These are phyloP conservation scores for Tirmania nivea DNA, from an alignment of 495 filamentous ascomycete species.

Conservation along the genomic window DNA sequence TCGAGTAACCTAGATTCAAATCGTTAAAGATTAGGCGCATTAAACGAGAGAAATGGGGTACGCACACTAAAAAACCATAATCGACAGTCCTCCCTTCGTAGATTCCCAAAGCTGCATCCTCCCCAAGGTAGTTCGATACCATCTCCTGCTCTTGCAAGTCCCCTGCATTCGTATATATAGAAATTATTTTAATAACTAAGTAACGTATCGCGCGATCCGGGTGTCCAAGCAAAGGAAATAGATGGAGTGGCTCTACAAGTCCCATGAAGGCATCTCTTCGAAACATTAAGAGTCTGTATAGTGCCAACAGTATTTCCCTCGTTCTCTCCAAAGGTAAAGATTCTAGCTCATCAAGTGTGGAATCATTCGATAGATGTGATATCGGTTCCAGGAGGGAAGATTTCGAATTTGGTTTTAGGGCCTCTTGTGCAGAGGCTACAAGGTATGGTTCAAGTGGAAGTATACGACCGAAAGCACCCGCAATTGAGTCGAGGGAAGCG, in stretches of 20 bases:
- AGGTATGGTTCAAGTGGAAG: constrained; percentile 15
- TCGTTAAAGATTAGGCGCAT: background rate
- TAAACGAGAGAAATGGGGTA: background rate
- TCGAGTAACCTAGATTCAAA: background rate
- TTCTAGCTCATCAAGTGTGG: background rate
- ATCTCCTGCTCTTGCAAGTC: constrained; percentile 56
- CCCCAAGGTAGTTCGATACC: constrained; percentile 37
- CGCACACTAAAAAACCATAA: constrained; percentile 47
- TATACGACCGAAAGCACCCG: constrained; percentile 11
- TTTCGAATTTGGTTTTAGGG: constrained; percentile 1
- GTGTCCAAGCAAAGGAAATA: constrained; percentile 9
- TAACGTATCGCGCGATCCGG: constrained; percentile 41
- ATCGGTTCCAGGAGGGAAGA: constrained; percentile 1
- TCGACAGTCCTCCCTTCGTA: constrained; percentile 64
- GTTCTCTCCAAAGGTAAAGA: background rate
- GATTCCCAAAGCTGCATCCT: constrained; percentile 37
- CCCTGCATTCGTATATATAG: constrained; percentile 54
- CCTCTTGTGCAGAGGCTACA: constrained; percentile 10
- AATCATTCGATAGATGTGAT: background rate
- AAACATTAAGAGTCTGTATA: constrained; percentile 14
- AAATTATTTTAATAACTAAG: constrained; percentile 58
- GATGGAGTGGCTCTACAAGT: constrained; percentile 5
- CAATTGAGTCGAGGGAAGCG: constrained; percentile 6
- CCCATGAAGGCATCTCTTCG: constrained; percentile 11
- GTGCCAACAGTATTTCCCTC: constrained; percentile 5